Percentiles rank a stretch among this genome's conserved stretches.
Evolutionary conservation across 1,284 basidiomycete genomes (phyloP).

Genomic region (Microbotryum intermedium): DNA sequence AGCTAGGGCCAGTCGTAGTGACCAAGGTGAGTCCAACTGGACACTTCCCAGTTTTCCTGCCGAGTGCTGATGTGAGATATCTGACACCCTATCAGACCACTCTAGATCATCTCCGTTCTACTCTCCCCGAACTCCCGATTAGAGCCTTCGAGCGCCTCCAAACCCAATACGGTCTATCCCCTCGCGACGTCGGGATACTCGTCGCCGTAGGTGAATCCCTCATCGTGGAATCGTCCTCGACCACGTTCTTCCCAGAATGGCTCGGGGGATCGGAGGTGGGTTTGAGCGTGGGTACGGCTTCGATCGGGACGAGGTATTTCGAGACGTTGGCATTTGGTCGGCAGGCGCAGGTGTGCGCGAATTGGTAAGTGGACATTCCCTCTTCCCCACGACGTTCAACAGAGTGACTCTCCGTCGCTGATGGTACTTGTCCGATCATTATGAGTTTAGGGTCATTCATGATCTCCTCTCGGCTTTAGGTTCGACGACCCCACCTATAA

Average conservation of each 20-base stretch:
- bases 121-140: conserved; percentile 71
- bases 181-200: conserved; percentile 64
- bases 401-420: too few species aligned
- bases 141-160: conserved; percentile 55
- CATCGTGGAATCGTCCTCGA: conserved; percentile 52
- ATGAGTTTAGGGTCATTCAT: conserved; percentile 82
- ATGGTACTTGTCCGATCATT: too few species aligned
- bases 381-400: not conserved
- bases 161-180: conserved; percentile 49
- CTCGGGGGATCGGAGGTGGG: conserved; percentile 48
- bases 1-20: conserved; percentile 70
- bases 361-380: conserved; percentile 58
- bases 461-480: conserved; percentile 60
- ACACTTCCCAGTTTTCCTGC: not conserved
- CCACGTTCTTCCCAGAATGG: conserved; percentile 39
- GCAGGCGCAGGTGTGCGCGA: conserved; percentile 62
- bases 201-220: conserved; percentile 24
- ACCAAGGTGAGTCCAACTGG: conserved; percentile 16
- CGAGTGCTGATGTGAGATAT: too few species aligned
- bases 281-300: conserved; percentile 46
- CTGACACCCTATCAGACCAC: too few species aligned
- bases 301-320: conserved; percentile 60
- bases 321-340: conserved; percentile 54
- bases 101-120: conserved; percentile 42
- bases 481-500: conserved; percentile 48